Evolutionary conservation across 176 grass and related monocot species (phyloP), one percentile per base, ranked within the genome.

Genomic region (Rhynchospora tenuis): DNA sequence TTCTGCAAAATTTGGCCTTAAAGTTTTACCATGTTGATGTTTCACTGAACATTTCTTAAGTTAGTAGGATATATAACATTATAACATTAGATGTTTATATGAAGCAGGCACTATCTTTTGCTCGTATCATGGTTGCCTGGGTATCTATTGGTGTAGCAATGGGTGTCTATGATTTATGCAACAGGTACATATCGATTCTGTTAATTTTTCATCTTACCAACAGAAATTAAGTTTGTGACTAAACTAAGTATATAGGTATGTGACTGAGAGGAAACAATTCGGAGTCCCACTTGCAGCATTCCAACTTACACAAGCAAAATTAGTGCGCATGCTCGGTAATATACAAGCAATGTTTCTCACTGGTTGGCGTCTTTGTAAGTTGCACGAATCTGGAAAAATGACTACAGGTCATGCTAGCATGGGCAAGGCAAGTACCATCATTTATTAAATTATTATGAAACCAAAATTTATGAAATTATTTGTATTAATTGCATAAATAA

Each of bases 231-330:
- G 24, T 62, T 14, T 80, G 16, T 19, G 28, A 72, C 24, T 28
- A 48, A 84, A 60, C 59, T 17, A 58, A 87, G 86, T 72, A n/a
- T n/a, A n/a, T n/a, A 89, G 93, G 84, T 95, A 95, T 68, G 62
- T 92, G 79, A 92, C 90, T 85, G 93, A 95, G 83, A 92, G 93
- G 59, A 92, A 95, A 15, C 90, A 95, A 28, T 95, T 92, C 64
- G 90, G 90, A 50, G 88, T 76, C 73, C 90, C 90, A 54, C 63
- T 95, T 46, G 93, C 88, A 44, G 64, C 93, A 55, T 95, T 92
- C 56, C 93, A 95, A 83, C 82, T 95, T 78, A 95, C 90, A 63
- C 90, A 95, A 89, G 93, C 90, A 77, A 95, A 90, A 15, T 86
- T 95, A 57, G 90, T 84, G 16, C 84, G 90, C 14, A 95, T 92